Percentiles rank a stretch among this genome's conserved stretches.
Conservation (phyloP, 2,329 filamentous ascomycete species). For the Arthrobotrys sinensis region DNA sequence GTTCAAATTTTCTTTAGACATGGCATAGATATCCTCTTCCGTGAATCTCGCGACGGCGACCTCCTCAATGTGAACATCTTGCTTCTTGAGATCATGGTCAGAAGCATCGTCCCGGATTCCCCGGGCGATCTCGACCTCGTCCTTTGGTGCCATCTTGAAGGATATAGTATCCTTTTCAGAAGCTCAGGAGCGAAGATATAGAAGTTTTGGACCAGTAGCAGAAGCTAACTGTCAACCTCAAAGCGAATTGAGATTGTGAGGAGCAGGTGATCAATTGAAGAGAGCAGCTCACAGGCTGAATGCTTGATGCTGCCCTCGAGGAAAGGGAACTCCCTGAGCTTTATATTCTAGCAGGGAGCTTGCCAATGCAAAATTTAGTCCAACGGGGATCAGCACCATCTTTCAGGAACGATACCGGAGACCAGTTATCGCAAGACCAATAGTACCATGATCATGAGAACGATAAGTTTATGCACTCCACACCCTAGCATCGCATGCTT, state of each 20-base stretch:
- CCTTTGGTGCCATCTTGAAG: conserved; percentile 54
- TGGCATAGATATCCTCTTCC: conserved; percentile 69
- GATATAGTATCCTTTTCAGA: conserved; percentile 8
- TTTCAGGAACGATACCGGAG: conserved; percentile 33
- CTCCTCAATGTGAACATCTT: conserved; percentile 68
- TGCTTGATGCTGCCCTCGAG: conserved; percentile 30
- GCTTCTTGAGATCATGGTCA: conserved; percentile 64
- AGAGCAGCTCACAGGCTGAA: conserved; percentile 38
- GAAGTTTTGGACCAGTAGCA: conserved; percentile 20
- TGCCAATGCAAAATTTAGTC: conserved; percentile 16
- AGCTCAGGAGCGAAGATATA: background rate
- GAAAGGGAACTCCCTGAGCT: conserved; percentile 20
- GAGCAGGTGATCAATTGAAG: conserved; percentile 22
- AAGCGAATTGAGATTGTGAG: conserved; percentile 49
- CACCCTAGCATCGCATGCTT: conserved; percentile 33
- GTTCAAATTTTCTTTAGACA: conserved; percentile 68
- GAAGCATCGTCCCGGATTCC: conserved; percentile 66
- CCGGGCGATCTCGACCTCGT: conserved; percentile 62
- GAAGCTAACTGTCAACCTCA: conserved; percentile 43
- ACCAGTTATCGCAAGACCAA: conserved; percentile 20
- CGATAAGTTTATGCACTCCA: conserved; percentile 40
- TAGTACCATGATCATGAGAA: conserved; percentile 48
- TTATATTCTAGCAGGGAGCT: conserved; percentile 57
- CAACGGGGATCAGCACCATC: conserved; percentile 40
- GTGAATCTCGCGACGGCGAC: conserved; percentile 69